Conservation (phyloP, 176 grass and related monocot genomes). For the Dendrocalamus sinicus region DNA sequence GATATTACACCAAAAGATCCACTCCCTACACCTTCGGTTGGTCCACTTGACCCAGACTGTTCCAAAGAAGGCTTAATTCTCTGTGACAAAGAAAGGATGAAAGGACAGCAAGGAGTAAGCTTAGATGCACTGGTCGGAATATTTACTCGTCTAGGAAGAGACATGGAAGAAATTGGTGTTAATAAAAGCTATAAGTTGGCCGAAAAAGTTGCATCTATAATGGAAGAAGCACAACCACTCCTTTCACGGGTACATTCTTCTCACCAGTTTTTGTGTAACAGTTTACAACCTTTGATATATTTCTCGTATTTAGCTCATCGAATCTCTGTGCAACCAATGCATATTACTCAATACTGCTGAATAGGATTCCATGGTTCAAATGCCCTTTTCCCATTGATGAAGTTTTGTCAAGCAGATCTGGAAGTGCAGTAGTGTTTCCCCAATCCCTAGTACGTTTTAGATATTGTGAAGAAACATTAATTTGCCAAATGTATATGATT, state of each 20-base stretch:
- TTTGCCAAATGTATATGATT: background rate
- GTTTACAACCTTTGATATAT: background rate
- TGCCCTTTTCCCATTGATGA: background rate
- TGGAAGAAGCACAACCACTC: constrained; percentile 97
- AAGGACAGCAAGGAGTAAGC: constrained; percentile 88
- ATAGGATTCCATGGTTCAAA: constrained; percentile 6
- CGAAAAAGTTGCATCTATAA: constrained; percentile 84
- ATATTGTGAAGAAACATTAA: constrained; percentile 24
- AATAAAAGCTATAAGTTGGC: constrained; percentile 77
- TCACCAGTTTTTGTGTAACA: background rate
- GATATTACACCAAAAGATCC: constrained; percentile 91
- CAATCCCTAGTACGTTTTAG: background rate
- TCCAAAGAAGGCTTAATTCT: constrained; percentile 83
- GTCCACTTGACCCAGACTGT: constrained; percentile 75
- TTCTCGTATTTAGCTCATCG: background rate
- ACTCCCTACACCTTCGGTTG: constrained; percentile 75
- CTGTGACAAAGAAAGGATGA: constrained; percentile 91
- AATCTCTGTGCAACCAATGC: background rate
- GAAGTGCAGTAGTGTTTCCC: background rate
- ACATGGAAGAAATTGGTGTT: constrained; percentile 92
- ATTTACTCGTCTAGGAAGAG: constrained; percentile 87
- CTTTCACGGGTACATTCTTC: constrained; percentile 65
- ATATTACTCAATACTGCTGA: constrained; percentile 7
- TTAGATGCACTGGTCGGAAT: constrained; percentile 89
- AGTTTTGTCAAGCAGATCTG: background rate